A percentile compares a stretch with the other conserved stretches of the same genome.
These are phyloP conservation scores for Blastobotrys apis DNA, from an alignment of 1,139 yeast genomes.

Conservation along the genomic window DNA sequence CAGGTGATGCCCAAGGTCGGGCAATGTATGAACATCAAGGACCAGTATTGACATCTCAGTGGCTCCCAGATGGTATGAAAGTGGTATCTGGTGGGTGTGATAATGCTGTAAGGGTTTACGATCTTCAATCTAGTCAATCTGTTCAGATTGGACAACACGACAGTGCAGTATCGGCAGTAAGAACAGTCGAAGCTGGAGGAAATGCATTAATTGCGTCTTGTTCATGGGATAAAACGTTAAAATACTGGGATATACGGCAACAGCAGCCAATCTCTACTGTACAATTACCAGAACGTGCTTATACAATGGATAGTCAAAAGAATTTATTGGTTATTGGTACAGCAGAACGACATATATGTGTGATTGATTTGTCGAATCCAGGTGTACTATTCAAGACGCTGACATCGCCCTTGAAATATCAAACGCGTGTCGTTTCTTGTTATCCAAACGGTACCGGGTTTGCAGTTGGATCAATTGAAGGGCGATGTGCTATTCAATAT, in stretches of 20 bases:
- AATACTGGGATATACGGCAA: conserved; percentile 90
- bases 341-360: conserved; percentile 79
- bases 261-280: conserved; percentile 81
- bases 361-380: conserved; percentile 75
- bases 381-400: conserved; percentile 71
- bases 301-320: conserved; percentile 80
- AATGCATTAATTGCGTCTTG: conserved; percentile 86
- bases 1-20: conserved; percentile 68
- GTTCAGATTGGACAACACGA: conserved; percentile 86
- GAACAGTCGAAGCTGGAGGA: conserved; percentile 64
- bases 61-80: conserved; percentile 84
- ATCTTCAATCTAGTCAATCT: conserved; percentile 73
- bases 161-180: conserved; percentile 68
- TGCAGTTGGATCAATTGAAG: conserved; percentile 92
- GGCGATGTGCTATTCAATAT: conserved; percentile 95
- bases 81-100: conserved; percentile 92
- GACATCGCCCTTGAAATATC: conserved; percentile 86
- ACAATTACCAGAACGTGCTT: conserved; percentile 83
- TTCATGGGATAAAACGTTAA: conserved; percentile 93
- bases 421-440: conserved; percentile 78
- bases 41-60: conserved; percentile 77
- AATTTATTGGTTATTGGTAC: conserved; percentile 86
- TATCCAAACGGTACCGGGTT: conserved; percentile 88
- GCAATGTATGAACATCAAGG: conserved; percentile 88
- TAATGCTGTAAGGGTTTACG: conserved; percentile 80